Evolutionary conservation across 352 stramenopile genomes (phyloP).

Genomic region (Phytophthora sansomeana): DNA sequence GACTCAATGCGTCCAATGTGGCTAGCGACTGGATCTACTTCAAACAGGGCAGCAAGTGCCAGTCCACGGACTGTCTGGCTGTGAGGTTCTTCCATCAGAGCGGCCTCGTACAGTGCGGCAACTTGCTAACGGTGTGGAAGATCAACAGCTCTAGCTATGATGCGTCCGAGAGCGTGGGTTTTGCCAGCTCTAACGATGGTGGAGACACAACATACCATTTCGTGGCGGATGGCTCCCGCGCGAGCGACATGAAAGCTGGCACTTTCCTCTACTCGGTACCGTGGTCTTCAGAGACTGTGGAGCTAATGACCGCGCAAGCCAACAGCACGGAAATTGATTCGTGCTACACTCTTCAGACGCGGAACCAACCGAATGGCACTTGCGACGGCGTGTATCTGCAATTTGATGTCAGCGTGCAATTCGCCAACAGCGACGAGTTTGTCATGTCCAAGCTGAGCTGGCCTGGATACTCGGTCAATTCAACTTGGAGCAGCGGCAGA

Average conservation of each 20-base stretch:
- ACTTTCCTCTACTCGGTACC: constrained; percentile 72
- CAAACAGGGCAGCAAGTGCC: constrained; percentile 57
- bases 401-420: constrained; percentile 65
- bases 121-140: constrained; percentile 76
- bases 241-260: constrained; percentile 64
- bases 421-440: constrained; percentile 65
- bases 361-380: constrained; percentile 63
- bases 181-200: constrained; percentile 3
- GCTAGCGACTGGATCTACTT: constrained; percentile 77
- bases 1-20: constrained; percentile 58
- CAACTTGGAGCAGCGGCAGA: constrained; percentile 47
- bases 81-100: constrained; percentile 70
- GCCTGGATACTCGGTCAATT: constrained; percentile 51
- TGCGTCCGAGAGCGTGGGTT: constrained; percentile 15
- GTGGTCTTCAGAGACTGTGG: constrained; percentile 25
- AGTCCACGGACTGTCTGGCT: constrained; percentile 68
- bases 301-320: constrained; percentile 37
- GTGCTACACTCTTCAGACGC: constrained; percentile 80
- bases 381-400: constrained; percentile 79
- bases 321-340: constrained; percentile 52
- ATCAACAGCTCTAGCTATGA: constrained; percentile 39
- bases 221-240: constrained; percentile 76
- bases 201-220: constrained; percentile 64
- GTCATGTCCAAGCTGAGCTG: constrained; percentile 63
- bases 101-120: constrained; percentile 70